Conservation (phyloP, 1,284 basidiomycete species). For the Rhodotorula glutinis region DNA sequence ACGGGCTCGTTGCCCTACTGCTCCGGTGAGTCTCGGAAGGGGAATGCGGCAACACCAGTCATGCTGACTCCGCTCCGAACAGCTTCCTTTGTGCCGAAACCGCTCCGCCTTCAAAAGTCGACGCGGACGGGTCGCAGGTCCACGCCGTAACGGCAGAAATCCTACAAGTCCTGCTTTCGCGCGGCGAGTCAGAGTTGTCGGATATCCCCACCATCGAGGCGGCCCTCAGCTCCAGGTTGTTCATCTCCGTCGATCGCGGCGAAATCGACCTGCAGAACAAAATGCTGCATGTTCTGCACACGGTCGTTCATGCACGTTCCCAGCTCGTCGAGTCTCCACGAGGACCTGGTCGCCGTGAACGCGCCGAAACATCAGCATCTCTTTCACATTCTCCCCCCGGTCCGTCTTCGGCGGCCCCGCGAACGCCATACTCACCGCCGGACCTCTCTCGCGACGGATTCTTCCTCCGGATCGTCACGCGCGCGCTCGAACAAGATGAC, state of each 20-base stretch:
- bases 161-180: conserved; percentile 72
- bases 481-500: conserved; percentile 72
- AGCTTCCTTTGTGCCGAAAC: conserved; percentile 77
- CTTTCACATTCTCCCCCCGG: no score
- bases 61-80: conserved; percentile 1
- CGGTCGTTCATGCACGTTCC: conserved; percentile 56
- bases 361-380: no score
- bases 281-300: conserved; percentile 84
- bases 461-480: conserved; percentile 71
- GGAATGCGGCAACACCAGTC: no score
- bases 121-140: conserved; percentile 60
- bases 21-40: no score
- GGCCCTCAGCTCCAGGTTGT: conserved; percentile 70
- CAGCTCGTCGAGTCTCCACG: not conserved
- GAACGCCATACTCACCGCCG: conserved; percentile 12
- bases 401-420: no score
- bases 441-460: conserved; percentile 52
- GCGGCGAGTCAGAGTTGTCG: conserved; percentile 67
- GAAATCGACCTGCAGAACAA: conserved; percentile 85
- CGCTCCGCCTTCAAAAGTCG: conserved; percentile 57
- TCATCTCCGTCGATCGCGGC: conserved; percentile 64
- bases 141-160: conserved; percentile 76
- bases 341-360: no score
- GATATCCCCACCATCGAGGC: conserved; percentile 65
- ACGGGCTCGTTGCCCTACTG: conserved; percentile 65